Base-by-base conservation (phyloP, 2,329 filamentous ascomycete species). In the Cercospora sp. region DNA sequence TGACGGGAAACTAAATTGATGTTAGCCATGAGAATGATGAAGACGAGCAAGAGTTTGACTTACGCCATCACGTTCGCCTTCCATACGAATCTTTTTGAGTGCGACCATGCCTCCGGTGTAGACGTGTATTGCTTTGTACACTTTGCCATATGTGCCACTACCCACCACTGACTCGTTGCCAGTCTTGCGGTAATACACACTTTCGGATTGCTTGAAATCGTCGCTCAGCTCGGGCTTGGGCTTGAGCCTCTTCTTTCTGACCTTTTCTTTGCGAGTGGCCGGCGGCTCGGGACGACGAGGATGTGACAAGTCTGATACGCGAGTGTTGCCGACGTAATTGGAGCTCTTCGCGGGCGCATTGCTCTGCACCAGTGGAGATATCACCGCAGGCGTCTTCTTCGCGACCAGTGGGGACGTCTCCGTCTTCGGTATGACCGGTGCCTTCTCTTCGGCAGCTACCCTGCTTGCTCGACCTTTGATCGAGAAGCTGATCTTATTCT, bases 111-210 rank as follows among this genome's bases (percentile, higher is more conserved):
- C 87, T 73, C 91, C 91, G 1, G 92, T 96, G 77, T 96, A 96
- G n/a, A 95, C 92, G 75, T 97, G 93, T 8, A 93, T 83, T n/a
- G 89, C 93, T 78, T 96, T 96, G 84, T 96, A 97, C 4, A 97
- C 93, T 79, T 96, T 96, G 63, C 93, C 95, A 75, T 97, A 98
- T 0, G 94, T 98, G 10, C 94, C 94, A 53, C 94, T 96, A 16
- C 94, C 94, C 20, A 98, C 91, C 0, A 98, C 94, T 0, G 94
- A 98, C 78, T 96, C 94, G 74, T 98, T 97, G n/a, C 94, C 94
- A 1, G 94, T 94, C 77, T 97, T 98, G 71, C 94, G 87, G 81
- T 91, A 97, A 80, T 96, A 98, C 3, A 98, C 93, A 0, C 94
- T 97, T 57, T 94, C 91, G 0, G 94, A 96, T 5, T 85, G 83